phyloP scores from a whole-genome alignment of 192 early-diverging fungal species.

The Coemansia sp. region DNA sequence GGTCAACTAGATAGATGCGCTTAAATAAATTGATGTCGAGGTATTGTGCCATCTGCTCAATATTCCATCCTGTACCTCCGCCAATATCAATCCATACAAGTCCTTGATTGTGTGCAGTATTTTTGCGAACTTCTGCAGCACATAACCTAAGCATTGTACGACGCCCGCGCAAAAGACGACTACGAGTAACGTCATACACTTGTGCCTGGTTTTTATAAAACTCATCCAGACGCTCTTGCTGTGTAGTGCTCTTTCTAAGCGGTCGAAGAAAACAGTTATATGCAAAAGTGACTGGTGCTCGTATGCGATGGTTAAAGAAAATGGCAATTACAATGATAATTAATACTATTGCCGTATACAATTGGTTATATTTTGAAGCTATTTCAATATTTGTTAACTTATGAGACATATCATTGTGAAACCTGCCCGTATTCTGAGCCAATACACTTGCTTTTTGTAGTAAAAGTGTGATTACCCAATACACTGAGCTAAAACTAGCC shows the following conservation, averaged over 20 bases:
- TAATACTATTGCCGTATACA: too few relatives aligned
- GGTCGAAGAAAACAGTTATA: conserved; percentile 79
- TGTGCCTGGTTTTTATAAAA: conserved; percentile 82
- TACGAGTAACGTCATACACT: conserved; percentile 76
- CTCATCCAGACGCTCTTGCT: conserved; percentile 71
- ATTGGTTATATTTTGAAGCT: too few relatives aligned
- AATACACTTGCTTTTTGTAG: too few relatives aligned
- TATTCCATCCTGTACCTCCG: conserved; percentile 72
- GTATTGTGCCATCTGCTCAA: conserved; percentile 72
- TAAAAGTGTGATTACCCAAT: too few relatives aligned
- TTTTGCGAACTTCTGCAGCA: conserved; percentile 68
- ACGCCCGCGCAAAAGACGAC: conserved; percentile 69
- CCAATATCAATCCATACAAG: conserved; percentile 67
- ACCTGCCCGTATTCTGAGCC: too few relatives aligned
- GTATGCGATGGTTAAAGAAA: not conserved
- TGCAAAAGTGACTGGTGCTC: conserved; percentile 44
- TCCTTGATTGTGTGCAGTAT: conserved; percentile 13
- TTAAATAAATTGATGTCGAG: conserved; percentile 76
- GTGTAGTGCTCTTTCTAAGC: conserved; percentile 61
- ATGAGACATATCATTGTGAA: too few relatives aligned
- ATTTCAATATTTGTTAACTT: too few relatives aligned
- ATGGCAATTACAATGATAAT: too few relatives aligned
- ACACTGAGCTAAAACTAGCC: too few relatives aligned
- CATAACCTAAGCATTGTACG: conserved; percentile 79
- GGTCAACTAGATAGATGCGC: conserved; percentile 76